phyloP scores from a whole-genome alignment of 2,329 filamentous ascomycete genomes.

The Domatiomyces globalis region DNA sequence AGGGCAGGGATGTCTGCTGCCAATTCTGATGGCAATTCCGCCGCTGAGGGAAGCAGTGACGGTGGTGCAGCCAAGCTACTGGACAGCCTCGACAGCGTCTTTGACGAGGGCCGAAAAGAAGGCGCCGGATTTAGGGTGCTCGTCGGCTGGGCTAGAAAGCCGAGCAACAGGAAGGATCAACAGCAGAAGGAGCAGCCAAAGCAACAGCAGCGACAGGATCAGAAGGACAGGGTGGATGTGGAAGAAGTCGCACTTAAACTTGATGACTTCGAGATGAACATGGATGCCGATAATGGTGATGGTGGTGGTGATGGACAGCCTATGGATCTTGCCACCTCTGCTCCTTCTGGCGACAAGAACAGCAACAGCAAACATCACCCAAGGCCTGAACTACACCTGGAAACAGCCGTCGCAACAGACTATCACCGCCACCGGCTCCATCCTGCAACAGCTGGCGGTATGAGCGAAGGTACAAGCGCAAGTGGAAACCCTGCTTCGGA shows the following conservation, averaged over 20 bases:
- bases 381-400: not conserved
- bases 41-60: not conserved
- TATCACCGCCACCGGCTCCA: not conserved
- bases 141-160: constrained; percentile 46
- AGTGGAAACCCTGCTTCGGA: not conserved
- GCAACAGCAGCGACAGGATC: not conserved
- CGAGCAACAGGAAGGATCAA: constrained; percentile 13
- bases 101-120: constrained; percentile 46
- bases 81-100: constrained; percentile 41
- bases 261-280: too few relatives aligned
- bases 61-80: constrained; percentile 38
- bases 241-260: too few relatives aligned
- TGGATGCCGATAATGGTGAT: too few relatives aligned
- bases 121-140: constrained; percentile 47
- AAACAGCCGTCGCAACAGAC: not conserved
- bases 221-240: too few relatives aligned
- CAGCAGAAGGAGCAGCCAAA: not conserved
- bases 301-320: too few relatives aligned
- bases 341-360: not conserved
- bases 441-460: not conserved
- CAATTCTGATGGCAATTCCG: constrained; percentile 31
- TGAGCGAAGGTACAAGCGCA: not conserved
- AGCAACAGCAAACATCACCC: not conserved
- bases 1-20: constrained; percentile 18
- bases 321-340: too few relatives aligned